These are phyloP conservation scores for Salix udensis DNA, from an alignment of 345 rosid genomes.

Conservation along the genomic window DNA sequence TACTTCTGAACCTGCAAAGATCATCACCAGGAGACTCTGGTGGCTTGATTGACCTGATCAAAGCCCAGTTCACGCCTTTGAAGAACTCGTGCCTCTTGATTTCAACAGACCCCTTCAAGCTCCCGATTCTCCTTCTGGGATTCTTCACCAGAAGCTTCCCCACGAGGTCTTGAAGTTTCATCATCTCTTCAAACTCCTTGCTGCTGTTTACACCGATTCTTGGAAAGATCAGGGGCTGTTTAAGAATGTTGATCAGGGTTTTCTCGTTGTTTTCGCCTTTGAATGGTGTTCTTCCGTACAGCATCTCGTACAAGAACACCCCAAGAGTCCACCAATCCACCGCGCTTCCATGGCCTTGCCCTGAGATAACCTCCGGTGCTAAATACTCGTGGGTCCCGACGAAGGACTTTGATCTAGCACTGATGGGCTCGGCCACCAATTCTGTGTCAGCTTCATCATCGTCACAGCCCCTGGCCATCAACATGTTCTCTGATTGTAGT, in stretches of 20 bases:
- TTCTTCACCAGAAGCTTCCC: conserved; percentile 65
- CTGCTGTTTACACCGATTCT: conserved; percentile 44
- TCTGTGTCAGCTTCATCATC: conserved; percentile 31
- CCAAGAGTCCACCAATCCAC: conserved; percentile 99
- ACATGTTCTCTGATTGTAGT: conserved; percentile 46
- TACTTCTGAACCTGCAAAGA: conserved; percentile 29
- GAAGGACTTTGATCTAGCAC: conserved; percentile 72
- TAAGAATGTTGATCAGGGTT: conserved; percentile 74
- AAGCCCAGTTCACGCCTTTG: conserved; percentile 81
- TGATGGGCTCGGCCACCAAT: conserved; percentile 72
- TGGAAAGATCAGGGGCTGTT: conserved; percentile 73
- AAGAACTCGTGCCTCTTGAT: conserved; percentile 86
- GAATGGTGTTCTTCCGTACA: conserved; percentile 83
- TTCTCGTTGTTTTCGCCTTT: conserved; percentile 88
- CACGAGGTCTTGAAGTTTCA: conserved; percentile 67
- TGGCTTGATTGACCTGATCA: conserved; percentile 75
- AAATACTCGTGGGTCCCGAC: conserved; percentile 96
- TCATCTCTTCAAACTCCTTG: conserved; percentile 61
- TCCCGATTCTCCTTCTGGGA: conserved; percentile 81
- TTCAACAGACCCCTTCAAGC: conserved; percentile 67
- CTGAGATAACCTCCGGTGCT: conserved; percentile 94
- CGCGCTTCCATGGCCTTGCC: conserved; percentile 92
- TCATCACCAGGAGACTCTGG: conserved; percentile 66
- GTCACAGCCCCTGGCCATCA: conserved; percentile 1
- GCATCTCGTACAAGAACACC: conserved; percentile 79